Evolutionary conservation across 1,284 basidiomycete species (phyloP).

Genomic region (Coriolopsis trogii): DNA sequence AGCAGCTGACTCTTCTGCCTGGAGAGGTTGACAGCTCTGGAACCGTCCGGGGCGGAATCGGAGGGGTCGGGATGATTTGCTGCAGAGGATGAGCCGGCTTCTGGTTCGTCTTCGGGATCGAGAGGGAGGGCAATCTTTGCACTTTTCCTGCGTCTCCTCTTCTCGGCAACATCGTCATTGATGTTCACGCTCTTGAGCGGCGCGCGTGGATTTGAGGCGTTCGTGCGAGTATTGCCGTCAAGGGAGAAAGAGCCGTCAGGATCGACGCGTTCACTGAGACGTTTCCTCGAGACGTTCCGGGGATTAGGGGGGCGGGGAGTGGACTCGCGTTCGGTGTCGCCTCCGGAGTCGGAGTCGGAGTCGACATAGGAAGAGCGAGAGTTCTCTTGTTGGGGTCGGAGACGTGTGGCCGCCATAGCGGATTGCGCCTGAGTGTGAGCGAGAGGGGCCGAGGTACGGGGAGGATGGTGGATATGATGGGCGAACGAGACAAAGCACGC

Average conservation of each 20-base stretch:
- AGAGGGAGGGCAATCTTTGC: conserved; percentile 46
- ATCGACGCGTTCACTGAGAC: conserved; percentile 58
- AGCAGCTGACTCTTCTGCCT: conserved; percentile 68
- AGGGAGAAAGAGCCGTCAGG: conserved; percentile 53
- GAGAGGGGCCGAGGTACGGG: conserved; percentile 15
- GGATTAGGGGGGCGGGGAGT: conserved; percentile 24
- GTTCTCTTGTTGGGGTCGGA: conserved; percentile 20
- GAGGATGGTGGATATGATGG: too few species aligned
- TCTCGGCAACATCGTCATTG: conserved; percentile 82
- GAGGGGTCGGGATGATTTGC: conserved; percentile 26
- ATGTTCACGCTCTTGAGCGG: conserved; percentile 65
- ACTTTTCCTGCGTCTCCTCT: conserved; percentile 74
- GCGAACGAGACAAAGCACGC: conserved; percentile 8
- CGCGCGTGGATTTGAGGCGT: conserved; percentile 33
- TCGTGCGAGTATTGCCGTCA: conserved; percentile 36
- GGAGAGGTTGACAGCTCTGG: conserved; percentile 40
- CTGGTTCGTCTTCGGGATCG: conserved; percentile 48
- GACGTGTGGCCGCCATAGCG: conserved; percentile 32
- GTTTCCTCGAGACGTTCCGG: conserved; percentile 48
- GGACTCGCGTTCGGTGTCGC: conserved; percentile 33
- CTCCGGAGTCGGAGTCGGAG: conserved; percentile 33
- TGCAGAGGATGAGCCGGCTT: conserved; percentile 56
- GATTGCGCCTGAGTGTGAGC: conserved; percentile 3
- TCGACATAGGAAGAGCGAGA: conserved; percentile 25
- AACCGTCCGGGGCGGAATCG: conserved; percentile 38